These are phyloP conservation scores for Penicillium decumbens DNA, from an alignment of 2,329 filamentous ascomycete species.

Conservation along the genomic window DNA sequence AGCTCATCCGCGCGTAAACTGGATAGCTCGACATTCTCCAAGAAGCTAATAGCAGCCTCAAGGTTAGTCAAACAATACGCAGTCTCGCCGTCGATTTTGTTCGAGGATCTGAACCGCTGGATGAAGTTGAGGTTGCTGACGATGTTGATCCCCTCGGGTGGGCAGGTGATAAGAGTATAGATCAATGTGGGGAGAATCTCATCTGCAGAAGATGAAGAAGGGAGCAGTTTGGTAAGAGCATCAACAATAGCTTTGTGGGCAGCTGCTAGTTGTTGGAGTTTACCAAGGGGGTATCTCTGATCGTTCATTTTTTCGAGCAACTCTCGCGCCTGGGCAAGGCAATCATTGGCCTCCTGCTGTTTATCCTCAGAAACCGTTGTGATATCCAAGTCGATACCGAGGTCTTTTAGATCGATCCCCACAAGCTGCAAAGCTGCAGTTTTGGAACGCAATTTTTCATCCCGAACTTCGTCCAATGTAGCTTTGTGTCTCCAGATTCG, in stretches of 20 bases:
- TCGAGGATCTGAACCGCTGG: constrained; percentile 79
- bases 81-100: constrained; percentile 84
- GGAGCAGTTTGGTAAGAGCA: constrained; percentile 62
- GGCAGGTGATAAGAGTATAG: constrained; percentile 87
- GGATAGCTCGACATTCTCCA: constrained; percentile 91
- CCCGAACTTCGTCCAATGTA: constrained; percentile 89
- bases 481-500: constrained; percentile 86
- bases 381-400: constrained; percentile 68
- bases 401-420: constrained; percentile 79
- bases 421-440: constrained; percentile 87
- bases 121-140: constrained; percentile 96
- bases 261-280: constrained; percentile 79
- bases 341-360: constrained; percentile 65
- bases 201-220: constrained; percentile 81
- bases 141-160: constrained; percentile 77
- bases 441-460: constrained; percentile 90
- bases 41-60: constrained; percentile 87
- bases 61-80: constrained; percentile 96
- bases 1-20: constrained; percentile 77
- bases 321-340: constrained; percentile 65
- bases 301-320: constrained; percentile 78
- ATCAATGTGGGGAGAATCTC: constrained; percentile 97
- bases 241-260: constrained; percentile 95
- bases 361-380: constrained; percentile 52
- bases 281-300: constrained; percentile 81